Conservation (phyloP, 2,329 filamentous ascomycete genomes). For the Capronia epimyces region DNA sequence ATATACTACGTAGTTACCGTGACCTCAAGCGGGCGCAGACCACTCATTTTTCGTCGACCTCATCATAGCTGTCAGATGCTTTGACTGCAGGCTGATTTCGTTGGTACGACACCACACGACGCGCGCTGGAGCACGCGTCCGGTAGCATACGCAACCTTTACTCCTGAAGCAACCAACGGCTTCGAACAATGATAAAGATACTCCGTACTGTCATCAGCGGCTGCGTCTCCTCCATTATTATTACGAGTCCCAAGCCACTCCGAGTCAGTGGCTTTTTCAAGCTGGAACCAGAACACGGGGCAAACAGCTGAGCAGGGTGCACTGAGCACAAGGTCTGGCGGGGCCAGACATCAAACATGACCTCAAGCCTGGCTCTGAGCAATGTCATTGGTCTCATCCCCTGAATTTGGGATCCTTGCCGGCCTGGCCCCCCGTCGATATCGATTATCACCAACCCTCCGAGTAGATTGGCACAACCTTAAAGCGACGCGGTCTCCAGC, state of each 20-base stretch:
- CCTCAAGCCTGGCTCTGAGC: not conserved
- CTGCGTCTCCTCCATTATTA: too few relatives aligned
- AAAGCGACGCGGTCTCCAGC: not conserved
- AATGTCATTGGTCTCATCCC: not conserved
- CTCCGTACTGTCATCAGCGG: too few relatives aligned
- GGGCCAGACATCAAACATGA: not conserved
- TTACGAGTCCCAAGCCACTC: not conserved
- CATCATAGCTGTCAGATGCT: not conserved
- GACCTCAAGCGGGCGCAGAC: not conserved
- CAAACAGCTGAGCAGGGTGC: too few relatives aligned
- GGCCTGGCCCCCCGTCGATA: constrained; percentile 1
- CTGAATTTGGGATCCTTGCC: constrained; percentile 1
- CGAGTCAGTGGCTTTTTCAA: not conserved
- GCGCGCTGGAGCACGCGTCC: constrained; percentile 4
- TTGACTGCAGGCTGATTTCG: not conserved
- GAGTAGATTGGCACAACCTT: constrained; percentile 10
- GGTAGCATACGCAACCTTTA: not conserved
- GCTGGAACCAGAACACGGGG: constrained; percentile 3
- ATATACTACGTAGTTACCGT: not conserved
- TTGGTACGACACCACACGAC: not conserved
- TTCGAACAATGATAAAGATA: too few relatives aligned
- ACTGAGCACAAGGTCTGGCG: not conserved
- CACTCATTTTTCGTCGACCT: not conserved
- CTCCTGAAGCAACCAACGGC: too few relatives aligned
- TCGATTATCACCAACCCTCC: constrained; percentile 16